phyloP scores from a whole-genome alignment of 2,329 filamentous ascomycete species.

The Trichoderma aggressivum region DNA sequence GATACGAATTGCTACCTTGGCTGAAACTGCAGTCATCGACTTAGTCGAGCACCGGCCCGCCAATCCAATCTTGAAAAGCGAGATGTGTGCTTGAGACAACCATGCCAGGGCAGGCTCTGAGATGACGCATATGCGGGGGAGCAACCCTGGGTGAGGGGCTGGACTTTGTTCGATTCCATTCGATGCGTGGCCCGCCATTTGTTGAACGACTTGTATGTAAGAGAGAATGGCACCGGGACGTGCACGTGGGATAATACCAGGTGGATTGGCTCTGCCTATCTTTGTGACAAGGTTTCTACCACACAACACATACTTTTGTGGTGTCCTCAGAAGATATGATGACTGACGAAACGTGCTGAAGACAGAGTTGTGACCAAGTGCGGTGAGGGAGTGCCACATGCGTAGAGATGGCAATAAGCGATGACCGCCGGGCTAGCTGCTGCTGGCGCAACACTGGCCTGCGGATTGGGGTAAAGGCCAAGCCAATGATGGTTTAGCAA shows the following conservation, averaged over 20 bases:
- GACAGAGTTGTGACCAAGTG: neutral
- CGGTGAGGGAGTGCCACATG: neutral
- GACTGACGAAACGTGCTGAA: neutral
- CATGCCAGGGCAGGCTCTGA: neutral
- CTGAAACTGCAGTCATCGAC: neutral
- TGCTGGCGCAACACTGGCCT: neutral
- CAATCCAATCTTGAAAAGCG: neutral
- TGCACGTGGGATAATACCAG: neutral
- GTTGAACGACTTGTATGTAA: neutral
- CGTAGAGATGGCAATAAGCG: neutral
- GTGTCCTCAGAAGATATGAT: neutral
- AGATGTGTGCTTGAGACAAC: neutral
- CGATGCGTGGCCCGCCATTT: neutral
- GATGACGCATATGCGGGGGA: conserved; percentile 5
- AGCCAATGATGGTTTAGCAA: neutral
- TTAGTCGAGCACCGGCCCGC: neutral
- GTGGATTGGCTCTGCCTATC: neutral
- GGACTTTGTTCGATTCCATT: neutral
- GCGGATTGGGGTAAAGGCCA: neutral
- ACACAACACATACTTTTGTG: neutral
- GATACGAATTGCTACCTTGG: neutral
- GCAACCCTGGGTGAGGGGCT: neutral
- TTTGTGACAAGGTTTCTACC: neutral
- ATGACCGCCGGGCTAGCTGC: neutral
- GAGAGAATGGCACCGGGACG: neutral